phyloP scores from a whole-genome alignment of 2,329 filamentous ascomycete genomes.

The Fusarium sp. region DNA sequence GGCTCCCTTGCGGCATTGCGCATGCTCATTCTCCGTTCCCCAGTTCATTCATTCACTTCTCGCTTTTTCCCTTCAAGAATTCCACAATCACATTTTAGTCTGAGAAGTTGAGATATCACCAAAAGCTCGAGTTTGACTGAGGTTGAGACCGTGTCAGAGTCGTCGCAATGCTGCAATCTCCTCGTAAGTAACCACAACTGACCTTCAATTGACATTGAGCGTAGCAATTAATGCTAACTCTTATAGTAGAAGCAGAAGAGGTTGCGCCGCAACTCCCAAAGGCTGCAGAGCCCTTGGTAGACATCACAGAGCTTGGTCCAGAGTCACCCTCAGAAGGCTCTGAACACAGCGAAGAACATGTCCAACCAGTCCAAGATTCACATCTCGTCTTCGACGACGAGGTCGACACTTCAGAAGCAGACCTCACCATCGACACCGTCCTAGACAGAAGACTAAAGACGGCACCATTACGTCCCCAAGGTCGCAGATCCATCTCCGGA shows the following conservation, averaged over 20 bases:
- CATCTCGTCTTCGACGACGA: background rate
- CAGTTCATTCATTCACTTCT: background rate
- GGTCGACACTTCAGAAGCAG: background rate
- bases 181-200: background rate
- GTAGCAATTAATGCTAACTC: background rate
- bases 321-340: background rate
- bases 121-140: background rate
- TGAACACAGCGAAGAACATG: background rate
- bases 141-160: background rate
- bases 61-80: background rate
- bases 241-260: background rate
- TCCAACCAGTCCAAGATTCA: background rate
- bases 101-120: background rate
- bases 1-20: background rate
- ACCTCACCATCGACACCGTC: background rate
- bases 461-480: background rate
- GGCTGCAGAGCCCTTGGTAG: background rate
- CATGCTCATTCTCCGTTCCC: background rate
- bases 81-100: background rate
- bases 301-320: background rate
- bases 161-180: background rate
- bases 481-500: background rate
- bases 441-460: background rate
- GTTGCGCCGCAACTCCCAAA: background rate
- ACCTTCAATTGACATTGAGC: fast-evolving